Evolutionary conservation across 2,329 filamentous ascomycete genomes (phyloP), one percentile per base, ranked within the genome.

Genomic region (Fusarium pseudocircinatum): DNA sequence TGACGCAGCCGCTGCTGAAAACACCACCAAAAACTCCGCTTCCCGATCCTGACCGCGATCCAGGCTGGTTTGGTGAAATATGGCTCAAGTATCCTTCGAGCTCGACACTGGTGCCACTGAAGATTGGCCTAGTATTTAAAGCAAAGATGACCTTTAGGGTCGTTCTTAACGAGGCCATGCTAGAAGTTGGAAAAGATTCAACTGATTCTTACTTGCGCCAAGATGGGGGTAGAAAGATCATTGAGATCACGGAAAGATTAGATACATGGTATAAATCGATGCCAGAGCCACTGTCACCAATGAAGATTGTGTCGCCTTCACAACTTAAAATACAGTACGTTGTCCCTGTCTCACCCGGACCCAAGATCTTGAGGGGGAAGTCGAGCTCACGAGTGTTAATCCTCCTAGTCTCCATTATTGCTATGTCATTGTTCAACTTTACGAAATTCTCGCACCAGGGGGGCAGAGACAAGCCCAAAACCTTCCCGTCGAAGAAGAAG

Each of bases 281-380:
- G 2, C 63, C 63, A 14, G 59, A 60, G 4, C 5, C 24, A 2
- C 12, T 72, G 4, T 14, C 43, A 1, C 63, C 68, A 2, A 16
- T 32, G 0, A 42, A 49, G 1, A 60, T 71, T 9, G 69, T 72
- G 2, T 59, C 62, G 0, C 69, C 68, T 22, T 59, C 63, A 2
- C 68, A 72, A 14, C 49, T 72, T 2, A 71, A 58, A 7, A 11
- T 68, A 13, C 68, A 72, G 69, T 72, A 50, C 2, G 44, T 32
- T 14, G 0, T 1, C 5, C 18, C 5, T 28, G 4, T 6, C 2
- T 28, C 14, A 15, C 12, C 4, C 5, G 2, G 2, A 14, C 16
- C 5, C 18, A 12, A 26, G 43, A 39, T 1, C 12, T 20, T 39
- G 18, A 39, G 18, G 37, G 4, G 11, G 37, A 39, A 12, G 37